Evolutionary conservation across 2,329 filamentous ascomycete species (phyloP).

Genomic region (Pseudogymnoascus sp.): DNA sequence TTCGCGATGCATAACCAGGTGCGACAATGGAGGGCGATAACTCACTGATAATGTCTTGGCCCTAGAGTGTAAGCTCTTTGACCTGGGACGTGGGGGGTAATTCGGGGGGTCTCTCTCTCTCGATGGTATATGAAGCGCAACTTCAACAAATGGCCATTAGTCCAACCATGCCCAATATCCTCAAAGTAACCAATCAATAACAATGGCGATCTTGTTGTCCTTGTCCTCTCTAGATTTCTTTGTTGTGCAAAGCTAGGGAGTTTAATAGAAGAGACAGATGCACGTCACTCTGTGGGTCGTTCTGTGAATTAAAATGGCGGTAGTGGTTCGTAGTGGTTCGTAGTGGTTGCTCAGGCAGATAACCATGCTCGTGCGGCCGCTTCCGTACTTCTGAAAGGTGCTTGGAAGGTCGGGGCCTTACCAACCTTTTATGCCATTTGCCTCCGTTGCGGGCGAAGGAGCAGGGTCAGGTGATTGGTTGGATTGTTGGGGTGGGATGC

Average conservation of each 20-base stretch:
- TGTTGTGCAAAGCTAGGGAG: not conserved
- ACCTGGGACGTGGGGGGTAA: not conserved
- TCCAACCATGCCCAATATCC: not conserved
- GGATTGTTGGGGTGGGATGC: not conserved
- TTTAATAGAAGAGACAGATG: not conserved
- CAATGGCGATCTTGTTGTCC: not conserved
- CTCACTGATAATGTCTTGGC: constrained; percentile 1
- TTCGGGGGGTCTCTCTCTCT: not conserved
- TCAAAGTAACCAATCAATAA: not conserved
- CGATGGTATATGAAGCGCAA: not conserved
- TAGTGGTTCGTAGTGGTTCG: not conserved
- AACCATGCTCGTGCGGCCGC: constrained; percentile 9
- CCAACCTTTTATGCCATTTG: constrained; percentile 7
- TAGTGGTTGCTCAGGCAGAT: constrained; percentile 8
- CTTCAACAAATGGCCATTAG: not conserved
- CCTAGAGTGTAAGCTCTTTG: not conserved
- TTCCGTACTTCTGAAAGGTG: constrained; percentile 8
- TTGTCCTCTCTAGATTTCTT: not conserved
- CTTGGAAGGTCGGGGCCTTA: constrained; percentile 8
- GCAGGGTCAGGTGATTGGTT: not conserved
- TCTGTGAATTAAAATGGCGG: constrained; percentile 2
- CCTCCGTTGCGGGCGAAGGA: not conserved
- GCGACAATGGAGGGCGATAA: not conserved
- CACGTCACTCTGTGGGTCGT: constrained; percentile 8
- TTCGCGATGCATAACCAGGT: not conserved